A percentile compares a stretch with the other conserved stretches of the same genome.
Evolutionary conservation across 108 stramenopile species (phyloP).

Genomic region (Schizochytrium sp.): DNA sequence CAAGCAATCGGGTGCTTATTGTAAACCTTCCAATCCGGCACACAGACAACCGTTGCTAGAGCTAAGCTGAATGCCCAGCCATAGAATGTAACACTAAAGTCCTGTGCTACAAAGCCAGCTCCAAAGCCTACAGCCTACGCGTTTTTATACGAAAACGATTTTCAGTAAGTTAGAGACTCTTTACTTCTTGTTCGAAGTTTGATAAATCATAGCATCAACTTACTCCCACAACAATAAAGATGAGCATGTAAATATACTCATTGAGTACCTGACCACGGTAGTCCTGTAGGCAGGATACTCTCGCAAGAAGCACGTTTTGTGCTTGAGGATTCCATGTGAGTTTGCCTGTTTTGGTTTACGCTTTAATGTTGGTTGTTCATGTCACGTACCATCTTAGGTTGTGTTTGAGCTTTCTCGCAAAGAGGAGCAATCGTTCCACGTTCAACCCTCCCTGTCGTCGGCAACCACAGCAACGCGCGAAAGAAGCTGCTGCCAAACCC

Average conservation of each 20-base stretch:
- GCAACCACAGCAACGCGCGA: too few species aligned
- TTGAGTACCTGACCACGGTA: constrained; percentile 49
- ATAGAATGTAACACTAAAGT: neutral
- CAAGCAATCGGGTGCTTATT: constrained; percentile 44
- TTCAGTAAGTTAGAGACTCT: neutral
- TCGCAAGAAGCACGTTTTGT: too few species aligned
- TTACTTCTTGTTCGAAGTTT: neutral
- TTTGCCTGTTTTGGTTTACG: too few species aligned
- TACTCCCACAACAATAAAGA: constrained; percentile 25
- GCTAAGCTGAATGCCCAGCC: neutral
- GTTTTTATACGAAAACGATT: neutral
- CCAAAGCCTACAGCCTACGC: constrained; percentile 9
- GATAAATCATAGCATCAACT: neutral
- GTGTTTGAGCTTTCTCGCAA: neutral
- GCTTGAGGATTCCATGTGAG: too few species aligned
- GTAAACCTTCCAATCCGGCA: constrained; percentile 34
- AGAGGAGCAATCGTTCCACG: too few species aligned
- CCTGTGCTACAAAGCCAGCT: neutral
- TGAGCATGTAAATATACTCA: constrained; percentile 40
- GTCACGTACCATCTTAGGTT: neutral
- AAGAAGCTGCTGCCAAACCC: too few species aligned
- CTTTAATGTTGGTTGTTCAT: neutral
- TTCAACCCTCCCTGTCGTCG: too few species aligned
- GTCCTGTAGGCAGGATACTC: neutral
- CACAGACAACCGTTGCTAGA: neutral